Base-by-base conservation (phyloP, 768 basidiomycete species). In the Porpolomopsis calyptriformis region DNA sequence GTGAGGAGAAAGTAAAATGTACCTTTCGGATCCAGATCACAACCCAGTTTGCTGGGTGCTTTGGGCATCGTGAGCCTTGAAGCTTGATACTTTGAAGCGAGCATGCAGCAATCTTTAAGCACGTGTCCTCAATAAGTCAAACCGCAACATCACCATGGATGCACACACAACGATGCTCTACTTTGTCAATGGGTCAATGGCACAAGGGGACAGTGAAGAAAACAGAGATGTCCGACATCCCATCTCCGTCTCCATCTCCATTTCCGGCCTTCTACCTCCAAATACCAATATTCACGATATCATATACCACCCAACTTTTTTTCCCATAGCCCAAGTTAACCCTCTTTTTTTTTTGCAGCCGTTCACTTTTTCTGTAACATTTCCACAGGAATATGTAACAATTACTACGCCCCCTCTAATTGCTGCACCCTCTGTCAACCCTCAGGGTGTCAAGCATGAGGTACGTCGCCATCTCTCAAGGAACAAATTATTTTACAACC, bases 1-100 rank as follows among this genome's bases (percentile, higher is more conserved):
- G 16, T 34, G 14, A 19, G 2, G 14, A 4, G 10, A 9, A 44
- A 1, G 23, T 14, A 10, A 31, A 22, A 44, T 16, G 9, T 22
- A 44, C 43, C 33, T 34, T 34, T 10, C 22, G 43, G 43, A 34
- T 44, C 31, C 11, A 44, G 43, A 18, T 4, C 14, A 26, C 12
- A 12, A 12, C 20, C 20, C 36, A 38, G 36, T 19, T 7, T 7
- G 36, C 24, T 23, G 20, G 12, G 19, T 42, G 25, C 25, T 42
- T 34, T 34, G 10, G 33, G 10, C 33, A 34, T 34, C 4, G 10
- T n/a, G n/a, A n/a, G n/a, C n/a, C n/a, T n/a, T n/a, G n/a, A n/a
- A n/a, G n/a, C n/a, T n/a, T n/a, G n/a, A n/a, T n/a, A n/a, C n/a
- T n/a, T n/a, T n/a, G n/a, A n/a, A n/a, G n/a, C n/a, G n/a, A n/a